Evolutionary conservation across 805 yeast genomes (phyloP).

Genomic region (Isabelozyma pseudorhagii): DNA sequence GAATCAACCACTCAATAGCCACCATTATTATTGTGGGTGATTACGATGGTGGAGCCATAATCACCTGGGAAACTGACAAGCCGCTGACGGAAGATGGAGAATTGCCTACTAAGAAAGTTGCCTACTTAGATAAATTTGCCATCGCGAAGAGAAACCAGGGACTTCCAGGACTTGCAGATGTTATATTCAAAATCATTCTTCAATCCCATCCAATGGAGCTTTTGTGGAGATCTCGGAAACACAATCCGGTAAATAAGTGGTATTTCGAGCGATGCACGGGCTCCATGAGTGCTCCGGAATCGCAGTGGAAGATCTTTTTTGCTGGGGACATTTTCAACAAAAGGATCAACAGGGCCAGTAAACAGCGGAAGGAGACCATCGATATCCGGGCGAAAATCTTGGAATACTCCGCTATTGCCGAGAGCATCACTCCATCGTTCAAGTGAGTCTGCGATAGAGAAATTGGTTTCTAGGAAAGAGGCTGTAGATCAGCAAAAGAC

Average conservation of each 20-base stretch:
- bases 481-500: too few species aligned
- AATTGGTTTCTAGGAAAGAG: background rate
- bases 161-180: slow-evolving; percentile 88
- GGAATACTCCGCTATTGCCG: slow-evolving; percentile 53
- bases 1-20: slow-evolving; percentile 68
- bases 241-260: slow-evolving; percentile 96
- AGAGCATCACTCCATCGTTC: slow-evolving; percentile 57
- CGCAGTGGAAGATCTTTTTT: slow-evolving; percentile 40
- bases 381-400: slow-evolving; percentile 31
- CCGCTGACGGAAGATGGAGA: background rate
- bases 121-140: slow-evolving; percentile 93
- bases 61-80: slow-evolving; percentile 68
- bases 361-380: slow-evolving; percentile 7
- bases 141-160: slow-evolving; percentile 84
- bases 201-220: slow-evolving; percentile 67
- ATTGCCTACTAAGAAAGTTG: slow-evolving; percentile 33
- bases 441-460: background rate
- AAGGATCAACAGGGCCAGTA: slow-evolving; percentile 21
- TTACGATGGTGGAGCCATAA: slow-evolving; percentile 91
- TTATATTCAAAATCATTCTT: slow-evolving; percentile 78
- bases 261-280: slow-evolving; percentile 89
- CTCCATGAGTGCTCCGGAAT: slow-evolving; percentile 38
- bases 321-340: slow-evolving; percentile 40
- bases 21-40: slow-evolving; percentile 85
- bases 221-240: slow-evolving; percentile 85